Evolutionary conservation across 495 filamentous ascomycete genomes (phyloP).

Genomic region (Trichoderma asperelloides): DNA sequence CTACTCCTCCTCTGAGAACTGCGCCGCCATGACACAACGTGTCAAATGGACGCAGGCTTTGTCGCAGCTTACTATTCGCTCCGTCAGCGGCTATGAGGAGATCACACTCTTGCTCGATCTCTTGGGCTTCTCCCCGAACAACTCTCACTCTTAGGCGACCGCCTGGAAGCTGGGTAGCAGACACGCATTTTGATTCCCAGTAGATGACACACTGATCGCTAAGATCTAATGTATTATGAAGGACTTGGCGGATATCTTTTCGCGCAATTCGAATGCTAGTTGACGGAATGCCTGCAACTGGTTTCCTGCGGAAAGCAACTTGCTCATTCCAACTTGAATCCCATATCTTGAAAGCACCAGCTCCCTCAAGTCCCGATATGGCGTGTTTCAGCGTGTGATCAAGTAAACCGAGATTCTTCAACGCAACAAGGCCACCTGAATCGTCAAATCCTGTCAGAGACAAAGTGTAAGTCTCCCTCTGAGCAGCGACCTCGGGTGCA

Average conservation of each 20-base stretch:
- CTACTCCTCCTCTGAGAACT: slow-evolving; percentile 22
- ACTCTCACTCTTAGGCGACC: slow-evolving; percentile 17
- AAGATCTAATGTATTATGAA: slow-evolving; percentile 14
- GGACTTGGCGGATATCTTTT: slow-evolving; percentile 17
- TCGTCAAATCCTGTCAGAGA: slow-evolving; percentile 24
- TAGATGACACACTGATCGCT: slow-evolving; percentile 14
- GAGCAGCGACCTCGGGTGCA: slow-evolving; percentile 11
- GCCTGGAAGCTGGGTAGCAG: slow-evolving; percentile 11
- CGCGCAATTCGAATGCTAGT: slow-evolving; percentile 18
- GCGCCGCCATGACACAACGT: slow-evolving; percentile 24
- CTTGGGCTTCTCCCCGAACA: slow-evolving; percentile 12
- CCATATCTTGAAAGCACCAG: slow-evolving; percentile 22
- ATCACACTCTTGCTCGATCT: slow-evolving; percentile 24
- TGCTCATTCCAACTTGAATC: slow-evolving; percentile 18
- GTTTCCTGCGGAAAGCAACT: slow-evolving; percentile 15
- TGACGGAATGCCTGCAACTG: slow-evolving; percentile 14
- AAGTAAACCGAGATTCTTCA: slow-evolving; percentile 19
- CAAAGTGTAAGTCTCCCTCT: slow-evolving; percentile 26
- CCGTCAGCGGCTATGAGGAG: slow-evolving; percentile 32
- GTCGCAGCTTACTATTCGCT: slow-evolving; percentile 29
- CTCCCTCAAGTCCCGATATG: slow-evolving; percentile 12
- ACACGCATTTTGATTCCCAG: slow-evolving; percentile 19
- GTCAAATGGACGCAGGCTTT: slow-evolving; percentile 25
- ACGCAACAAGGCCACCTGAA: slow-evolving; percentile 16
- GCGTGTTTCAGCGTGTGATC: slow-evolving; percentile 14